Percentiles rank a stretch among this genome's conserved stretches.
These are phyloP conservation scores for Brettanomyces sp. DNA, from an alignment of 805 yeast genomes.

Conservation along the genomic window DNA sequence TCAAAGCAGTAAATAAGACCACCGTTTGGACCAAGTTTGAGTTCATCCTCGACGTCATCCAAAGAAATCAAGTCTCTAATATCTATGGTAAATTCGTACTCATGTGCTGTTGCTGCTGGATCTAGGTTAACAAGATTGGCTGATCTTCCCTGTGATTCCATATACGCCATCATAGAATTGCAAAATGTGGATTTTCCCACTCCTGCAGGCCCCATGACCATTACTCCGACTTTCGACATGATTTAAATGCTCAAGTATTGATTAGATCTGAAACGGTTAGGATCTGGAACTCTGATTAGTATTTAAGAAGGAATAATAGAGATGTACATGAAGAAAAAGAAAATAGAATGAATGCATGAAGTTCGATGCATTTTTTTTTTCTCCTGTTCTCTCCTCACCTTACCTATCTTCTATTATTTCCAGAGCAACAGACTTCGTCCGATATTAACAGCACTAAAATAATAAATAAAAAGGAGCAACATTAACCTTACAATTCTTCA, in stretches of 20 bases:
- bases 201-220: conserved; percentile 96
- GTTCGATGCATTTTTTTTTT: too few relatives aligned
- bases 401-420: too few relatives aligned
- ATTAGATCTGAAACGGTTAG: too few relatives aligned
- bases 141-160: conserved; percentile 83
- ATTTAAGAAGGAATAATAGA: too few relatives aligned
- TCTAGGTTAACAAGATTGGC: conserved; percentile 93
- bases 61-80: conserved; percentile 83
- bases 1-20: conserved; percentile 91
- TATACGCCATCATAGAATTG: conserved; percentile 73
- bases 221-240: conserved; percentile 92
- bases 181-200: conserved; percentile 94
- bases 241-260: not conserved
- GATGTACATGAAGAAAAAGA: too few relatives aligned
- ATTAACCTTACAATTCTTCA: too few relatives aligned
- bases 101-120: conserved; percentile 94
- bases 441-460: not conserved
- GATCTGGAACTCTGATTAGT: too few relatives aligned
- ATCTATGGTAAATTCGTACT: conserved; percentile 86
- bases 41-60: conserved; percentile 92
- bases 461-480: too few relatives aligned
- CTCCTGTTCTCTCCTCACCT: too few relatives aligned
- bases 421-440: not conserved
- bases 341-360: too few relatives aligned
- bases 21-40: conserved; percentile 92